Evolutionary conservation across 441 rosid genomes (phyloP).

Genomic region (Geranium incanum): DNA sequence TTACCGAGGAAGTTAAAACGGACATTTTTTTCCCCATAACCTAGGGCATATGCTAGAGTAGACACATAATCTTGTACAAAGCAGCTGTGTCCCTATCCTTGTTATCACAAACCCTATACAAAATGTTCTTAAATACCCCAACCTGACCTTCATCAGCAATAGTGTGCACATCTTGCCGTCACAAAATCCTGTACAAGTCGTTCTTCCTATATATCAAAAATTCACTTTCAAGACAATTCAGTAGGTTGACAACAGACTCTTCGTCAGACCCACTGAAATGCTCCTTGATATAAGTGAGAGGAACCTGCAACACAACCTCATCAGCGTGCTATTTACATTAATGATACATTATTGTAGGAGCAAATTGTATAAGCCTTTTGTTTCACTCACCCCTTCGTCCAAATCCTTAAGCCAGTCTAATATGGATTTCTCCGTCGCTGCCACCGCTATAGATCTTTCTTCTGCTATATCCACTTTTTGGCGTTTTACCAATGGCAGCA

Average conservation of each 20-base stretch:
- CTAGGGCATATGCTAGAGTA: neutral
- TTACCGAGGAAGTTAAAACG: too few relatives aligned
- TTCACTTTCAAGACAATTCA: slow-evolving; percentile 33
- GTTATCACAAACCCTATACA: neutral
- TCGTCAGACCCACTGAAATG: slow-evolving; percentile 30
- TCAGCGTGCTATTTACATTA: slow-evolving; percentile 5
- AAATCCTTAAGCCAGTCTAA: slow-evolving; percentile 28
- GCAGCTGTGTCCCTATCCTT: neutral
- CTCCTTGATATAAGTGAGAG: slow-evolving; percentile 30
- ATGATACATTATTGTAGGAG: neutral
- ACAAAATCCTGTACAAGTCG: slow-evolving; percentile 33
- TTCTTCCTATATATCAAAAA: slow-evolving; percentile 39
- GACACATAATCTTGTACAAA: neutral
- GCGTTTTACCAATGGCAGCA: slow-evolving; percentile 25
- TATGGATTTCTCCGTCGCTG: slow-evolving; percentile 30
- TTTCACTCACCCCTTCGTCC: slow-evolving; percentile 40
- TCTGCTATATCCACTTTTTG: slow-evolving; percentile 26
- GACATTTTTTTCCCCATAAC: neutral
- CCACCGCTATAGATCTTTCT: slow-evolving; percentile 17
- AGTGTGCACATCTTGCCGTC: neutral
- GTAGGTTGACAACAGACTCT: slow-evolving; percentile 26
- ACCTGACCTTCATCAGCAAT: neutral
- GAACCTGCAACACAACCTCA: slow-evolving; percentile 27
- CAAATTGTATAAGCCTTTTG: neutral
- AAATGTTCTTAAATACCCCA: neutral